Evolutionary conservation across 805 yeast genomes (phyloP), one percentile per base, ranked within the genome.

Genomic region (Saturnispora hagleri): DNA sequence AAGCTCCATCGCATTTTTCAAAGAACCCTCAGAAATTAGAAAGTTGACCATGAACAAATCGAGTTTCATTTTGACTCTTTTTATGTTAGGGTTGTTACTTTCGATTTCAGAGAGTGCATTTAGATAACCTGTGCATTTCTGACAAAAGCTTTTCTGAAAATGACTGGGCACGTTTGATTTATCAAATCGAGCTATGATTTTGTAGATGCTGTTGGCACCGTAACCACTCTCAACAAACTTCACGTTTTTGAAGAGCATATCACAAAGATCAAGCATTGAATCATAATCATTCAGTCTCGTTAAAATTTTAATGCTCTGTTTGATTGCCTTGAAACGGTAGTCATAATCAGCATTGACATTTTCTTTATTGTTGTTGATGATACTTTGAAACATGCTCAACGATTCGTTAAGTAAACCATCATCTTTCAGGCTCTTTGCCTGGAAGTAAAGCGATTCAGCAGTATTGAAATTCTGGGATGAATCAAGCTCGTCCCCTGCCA

Each of bases 61-160:
- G n/a, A 76, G 66, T 54, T 77, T 75, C 44, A 80, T 65, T 68
- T 75, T 72, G 36, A 80, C 57, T 35, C 81, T 64, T 34, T 74
- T 75, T 28, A 55, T 38, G 24, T 38, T 38, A 38, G 42, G 42
- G 24, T 18, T 38, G 13, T 51, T 12, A 53, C 38, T 26, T 52
- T 45, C 13, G 47, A 51, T 47, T 35, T 46, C 51, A n/a, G 31
- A 42, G 43, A 41, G 17, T 26, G 40, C 2, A 22, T 3, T n/a
- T 36, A 64, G 33, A 51, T 57, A 62, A 2, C 50, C 15, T 1
- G 57, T 27, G 35, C 63, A 57, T 47, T 56, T 53, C 43, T 59
- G 56, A 44, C 65, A 65, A 27, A 64, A 51, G 6, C 31, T 10
- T 12, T 50, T 53, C 33, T 61, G 55, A n/a, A 64, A 57, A 12